A percentile compares a stretch with the other conserved stretches of the same genome.
Evolutionary conservation across 306 rosid genomes (phyloP).

Genomic region (Pyrus communis): DNA sequence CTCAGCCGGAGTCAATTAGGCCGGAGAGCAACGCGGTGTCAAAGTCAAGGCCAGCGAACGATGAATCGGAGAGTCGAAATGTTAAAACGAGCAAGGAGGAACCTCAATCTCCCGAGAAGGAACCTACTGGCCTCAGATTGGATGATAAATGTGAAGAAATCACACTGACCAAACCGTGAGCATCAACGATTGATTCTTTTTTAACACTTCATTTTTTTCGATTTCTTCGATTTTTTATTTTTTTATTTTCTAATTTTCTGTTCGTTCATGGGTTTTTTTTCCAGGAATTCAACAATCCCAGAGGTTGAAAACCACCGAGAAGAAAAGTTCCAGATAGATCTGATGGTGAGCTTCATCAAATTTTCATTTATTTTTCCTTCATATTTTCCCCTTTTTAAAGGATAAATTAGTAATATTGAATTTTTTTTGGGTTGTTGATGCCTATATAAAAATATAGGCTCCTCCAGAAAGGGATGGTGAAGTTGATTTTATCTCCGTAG

Average conservation of each 20-base stretch:
- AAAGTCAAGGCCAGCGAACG: slow-evolving; percentile 35
- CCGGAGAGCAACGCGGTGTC: slow-evolving; percentile 32
- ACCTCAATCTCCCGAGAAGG: slow-evolving; percentile 70
- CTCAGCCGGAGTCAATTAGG: slow-evolving; percentile 37
- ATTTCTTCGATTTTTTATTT: background rate
- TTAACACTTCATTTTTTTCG: no score
- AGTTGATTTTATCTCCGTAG: slow-evolving; percentile 48
- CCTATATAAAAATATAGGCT: slow-evolving; percentile 40
- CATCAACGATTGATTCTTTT: slow-evolving; percentile 6
- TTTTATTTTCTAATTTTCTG: background rate
- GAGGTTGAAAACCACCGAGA: slow-evolving; percentile 54
- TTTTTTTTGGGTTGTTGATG: background rate
- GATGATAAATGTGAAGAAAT: slow-evolving; percentile 54
- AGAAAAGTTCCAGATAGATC: slow-evolving; percentile 83
- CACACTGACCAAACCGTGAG: slow-evolving; percentile 80
- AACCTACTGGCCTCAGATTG: slow-evolving; percentile 39
- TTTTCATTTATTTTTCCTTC: background rate
- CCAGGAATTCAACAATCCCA: slow-evolving; percentile 42
- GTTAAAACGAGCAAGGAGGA: slow-evolving; percentile 41
- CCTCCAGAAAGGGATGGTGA: slow-evolving; percentile 75
- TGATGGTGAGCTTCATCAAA: slow-evolving; percentile 56
- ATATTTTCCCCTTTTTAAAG: background rate
- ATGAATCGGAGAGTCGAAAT: slow-evolving; percentile 50
- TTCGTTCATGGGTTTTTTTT: slow-evolving; percentile 4
- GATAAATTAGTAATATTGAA: background rate